These are phyloP conservation scores for Blastocystis hominis DNA, from an alignment of 352 stramenopile species.

Conservation along the genomic window DNA sequence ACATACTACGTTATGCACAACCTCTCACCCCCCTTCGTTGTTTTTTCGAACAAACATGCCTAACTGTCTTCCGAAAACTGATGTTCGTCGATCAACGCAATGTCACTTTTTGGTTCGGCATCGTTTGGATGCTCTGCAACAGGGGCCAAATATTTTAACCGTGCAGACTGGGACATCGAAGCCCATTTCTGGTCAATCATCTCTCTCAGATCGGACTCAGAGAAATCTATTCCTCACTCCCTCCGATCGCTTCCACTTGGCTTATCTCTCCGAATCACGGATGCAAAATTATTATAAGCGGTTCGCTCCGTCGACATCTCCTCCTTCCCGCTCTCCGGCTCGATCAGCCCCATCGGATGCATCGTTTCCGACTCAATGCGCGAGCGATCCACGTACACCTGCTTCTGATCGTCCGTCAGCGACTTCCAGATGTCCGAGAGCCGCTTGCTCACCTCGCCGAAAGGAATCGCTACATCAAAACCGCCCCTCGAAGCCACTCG, in stretches of 20 bases:
- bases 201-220: neutral
- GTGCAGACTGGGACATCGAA: neutral
- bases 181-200: neutral
- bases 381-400: constrained; percentile 16
- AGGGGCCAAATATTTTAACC: neutral
- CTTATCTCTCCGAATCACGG: neutral
- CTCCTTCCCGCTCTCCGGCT: neutral
- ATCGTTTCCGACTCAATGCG: neutral
- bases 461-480: neutral
- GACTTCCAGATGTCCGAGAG: constrained; percentile 49
- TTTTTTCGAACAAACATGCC: neutral
- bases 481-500: neutral
- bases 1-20: neutral
- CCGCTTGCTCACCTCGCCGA: constrained; percentile 53
- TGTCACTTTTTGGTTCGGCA: neutral
- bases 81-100: neutral
- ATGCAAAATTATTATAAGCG: neutral
- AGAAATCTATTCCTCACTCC: neutral
- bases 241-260: neutral
- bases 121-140: neutral
- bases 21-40: neutral
- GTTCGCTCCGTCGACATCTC: neutral
- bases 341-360: neutral
- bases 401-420: constrained; percentile 39
- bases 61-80: neutral